Base-by-base conservation (phyloP, 2,329 filamentous ascomycete species). In the Rutstroemia sp. region DNA sequence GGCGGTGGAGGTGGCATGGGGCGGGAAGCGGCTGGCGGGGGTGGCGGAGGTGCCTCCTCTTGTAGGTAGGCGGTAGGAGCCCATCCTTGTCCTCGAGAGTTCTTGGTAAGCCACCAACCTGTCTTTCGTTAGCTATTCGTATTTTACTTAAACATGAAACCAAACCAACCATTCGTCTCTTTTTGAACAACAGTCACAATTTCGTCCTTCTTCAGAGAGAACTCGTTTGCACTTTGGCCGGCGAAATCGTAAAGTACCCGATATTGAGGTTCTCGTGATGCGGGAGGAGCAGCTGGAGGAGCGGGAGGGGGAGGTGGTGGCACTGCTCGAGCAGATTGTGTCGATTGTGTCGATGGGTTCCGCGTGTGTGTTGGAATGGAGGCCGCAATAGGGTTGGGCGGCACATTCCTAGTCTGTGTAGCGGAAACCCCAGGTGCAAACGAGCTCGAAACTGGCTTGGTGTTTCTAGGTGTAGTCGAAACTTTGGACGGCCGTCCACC, bases 41-140 rank as follows among this genome's bases (percentile, higher is more conserved):
- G 81, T 9, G 85, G 79, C 7, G 78, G 75, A 12, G 81, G 75
- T 23, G 79, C 80, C 69, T 88, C 81, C 73, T 96, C 92, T 73
- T 97, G 88, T 8, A 99, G 86, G 67, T 99, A 99, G 19, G 92
- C 90, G 19, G 92, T 88, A 0, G 94, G 94, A 3, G 94, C 84
- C 94, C 94, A 99, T 52, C 91, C 94, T 72, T 94, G 90, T n/a
- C 82, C 82, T 4, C 65, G 64, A 5, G 63, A 73, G 60, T 86
- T 88, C 76, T 90, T 92, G 61, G 87, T 94, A 48, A 97, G 79
- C 92, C 92, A 97, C 94, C 94, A 99, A 53, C 94, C 92, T 96
- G 64, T 41, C 44, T 16, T 34, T 44, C 54, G 62, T 79, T 70
- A 77, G 73, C 57, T 12, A 49, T 21, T 12, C 59, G 16, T 9